Percentiles rank a stretch among this genome's conserved stretches.
phyloP scores from a whole-genome alignment of 2,329 filamentous ascomycete genomes.

The Colletotrichum tamarilloi region DNA sequence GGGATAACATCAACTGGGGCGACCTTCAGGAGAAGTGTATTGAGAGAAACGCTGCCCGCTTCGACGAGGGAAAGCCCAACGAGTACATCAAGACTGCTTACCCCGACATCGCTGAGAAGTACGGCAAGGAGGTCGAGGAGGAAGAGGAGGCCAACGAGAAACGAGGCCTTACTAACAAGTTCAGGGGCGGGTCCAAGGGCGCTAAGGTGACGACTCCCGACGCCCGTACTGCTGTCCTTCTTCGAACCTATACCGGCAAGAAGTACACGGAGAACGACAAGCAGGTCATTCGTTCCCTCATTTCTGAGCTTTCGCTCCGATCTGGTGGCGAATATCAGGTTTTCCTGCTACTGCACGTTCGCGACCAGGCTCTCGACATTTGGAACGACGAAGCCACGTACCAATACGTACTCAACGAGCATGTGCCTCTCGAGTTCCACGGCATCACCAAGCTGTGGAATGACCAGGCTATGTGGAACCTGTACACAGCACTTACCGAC shows the following conservation, averaged over 20 bases:
- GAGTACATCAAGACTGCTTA: slow-evolving; percentile 54
- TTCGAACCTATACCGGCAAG: slow-evolving; percentile 81
- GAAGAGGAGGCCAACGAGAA: slow-evolving; percentile 15
- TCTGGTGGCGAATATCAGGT: slow-evolving; percentile 86
- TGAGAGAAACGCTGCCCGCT: slow-evolving; percentile 74
- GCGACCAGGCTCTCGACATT: slow-evolving; percentile 68
- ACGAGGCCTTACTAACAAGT: slow-evolving; percentile 15
- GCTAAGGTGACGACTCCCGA: slow-evolving; percentile 11
- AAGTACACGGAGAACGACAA: slow-evolving; percentile 83
- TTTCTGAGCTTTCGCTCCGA: slow-evolving; percentile 80
- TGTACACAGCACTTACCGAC: slow-evolving; percentile 81
- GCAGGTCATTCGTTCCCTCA: slow-evolving; percentile 80
- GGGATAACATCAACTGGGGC: slow-evolving; percentile 77
- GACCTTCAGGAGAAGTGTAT: slow-evolving; percentile 75
- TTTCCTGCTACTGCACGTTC: slow-evolving; percentile 83
- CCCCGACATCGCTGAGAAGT: slow-evolving; percentile 30
- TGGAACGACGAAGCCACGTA: slow-evolving; percentile 71
- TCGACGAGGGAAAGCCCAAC: slow-evolving; percentile 56
- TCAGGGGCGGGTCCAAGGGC: slow-evolving; percentile 12
- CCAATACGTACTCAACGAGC: slow-evolving; percentile 67
- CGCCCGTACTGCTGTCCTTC: slow-evolving; percentile 75
- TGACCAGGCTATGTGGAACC: slow-evolving; percentile 76
- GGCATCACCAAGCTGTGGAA: slow-evolving; percentile 81
- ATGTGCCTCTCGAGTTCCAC: slow-evolving; percentile 76
- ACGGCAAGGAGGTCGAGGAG: slow-evolving; percentile 10